A percentile compares a stretch with the other conserved stretches of the same genome.
Evolutionary conservation across 2,329 filamentous ascomycete species (phyloP).

Genomic region (Aurifilum marmelostoma): DNA sequence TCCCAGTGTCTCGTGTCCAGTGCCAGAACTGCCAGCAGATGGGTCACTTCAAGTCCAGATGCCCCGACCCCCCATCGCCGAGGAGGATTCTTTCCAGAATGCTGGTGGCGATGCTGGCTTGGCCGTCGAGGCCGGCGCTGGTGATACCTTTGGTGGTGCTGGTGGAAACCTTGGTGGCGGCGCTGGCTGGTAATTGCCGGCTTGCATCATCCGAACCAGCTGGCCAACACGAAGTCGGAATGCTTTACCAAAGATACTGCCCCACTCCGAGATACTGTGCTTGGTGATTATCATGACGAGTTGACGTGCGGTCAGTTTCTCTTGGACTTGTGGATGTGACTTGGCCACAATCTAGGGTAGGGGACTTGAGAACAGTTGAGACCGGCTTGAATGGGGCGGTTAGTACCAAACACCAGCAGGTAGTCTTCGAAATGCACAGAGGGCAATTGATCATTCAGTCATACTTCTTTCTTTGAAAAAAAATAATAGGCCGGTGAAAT

Average conservation of each 20-base stretch:
- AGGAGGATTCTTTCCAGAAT: slow-evolving; percentile 32
- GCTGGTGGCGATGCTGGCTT: slow-evolving; percentile 18
- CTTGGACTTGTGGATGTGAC: slow-evolving; percentile 6
- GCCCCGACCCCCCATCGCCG: slow-evolving; percentile 40
- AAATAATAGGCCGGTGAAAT: not conserved
- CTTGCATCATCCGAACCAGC: not conserved
- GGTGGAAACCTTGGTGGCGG: not conserved
- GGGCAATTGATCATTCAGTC: not conserved
- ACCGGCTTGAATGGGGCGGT: not conserved
- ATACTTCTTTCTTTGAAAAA: not conserved
- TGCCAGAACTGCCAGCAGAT: slow-evolving; percentile 60
- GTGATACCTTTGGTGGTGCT: slow-evolving; percentile 23
- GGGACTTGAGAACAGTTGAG: not conserved
- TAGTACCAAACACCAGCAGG: not conserved
- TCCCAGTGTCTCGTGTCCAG: slow-evolving; percentile 54
- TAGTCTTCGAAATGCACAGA: not conserved
- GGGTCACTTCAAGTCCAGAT: slow-evolving; percentile 48
- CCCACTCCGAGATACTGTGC: not conserved
- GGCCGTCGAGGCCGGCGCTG: slow-evolving; percentile 22
- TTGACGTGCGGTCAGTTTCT: slow-evolving; percentile 16
- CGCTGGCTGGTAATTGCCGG: slow-evolving; percentile 14
- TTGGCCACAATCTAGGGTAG: not conserved
- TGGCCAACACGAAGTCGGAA: too few relatives aligned
- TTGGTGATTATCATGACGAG: not conserved
- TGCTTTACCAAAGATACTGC: not conserved